Percentiles rank a stretch among this genome's conserved stretches.
Evolutionary conservation across 2,329 filamentous ascomycete species (phyloP).

Genomic region (Colletotrichum brevisporum): DNA sequence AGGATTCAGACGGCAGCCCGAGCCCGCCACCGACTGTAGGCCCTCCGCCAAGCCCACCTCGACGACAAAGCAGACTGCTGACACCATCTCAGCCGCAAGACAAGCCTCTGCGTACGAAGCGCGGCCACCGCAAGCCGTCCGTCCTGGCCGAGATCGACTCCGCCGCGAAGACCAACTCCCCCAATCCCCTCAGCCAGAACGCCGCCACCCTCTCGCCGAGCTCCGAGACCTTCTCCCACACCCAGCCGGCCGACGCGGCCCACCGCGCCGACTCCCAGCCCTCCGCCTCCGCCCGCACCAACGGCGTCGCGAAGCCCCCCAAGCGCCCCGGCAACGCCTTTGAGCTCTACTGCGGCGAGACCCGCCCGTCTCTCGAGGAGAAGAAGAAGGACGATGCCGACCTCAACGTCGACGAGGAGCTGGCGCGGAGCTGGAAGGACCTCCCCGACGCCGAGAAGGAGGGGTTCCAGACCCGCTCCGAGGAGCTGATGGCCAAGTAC

Average conservation of each 20-base stretch:
- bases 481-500: constrained; percentile 56
- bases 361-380: constrained; percentile 58
- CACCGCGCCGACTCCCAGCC: constrained; percentile 50
- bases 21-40: constrained; percentile 84
- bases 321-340: constrained; percentile 65
- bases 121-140: constrained; percentile 76
- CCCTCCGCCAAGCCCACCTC: constrained; percentile 43
- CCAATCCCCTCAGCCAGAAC: constrained; percentile 63
- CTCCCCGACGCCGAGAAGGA: constrained; percentile 65
- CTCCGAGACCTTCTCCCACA: constrained; percentile 68
- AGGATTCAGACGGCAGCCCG: constrained; percentile 84
- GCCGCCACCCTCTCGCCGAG: constrained; percentile 62
- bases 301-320: constrained; percentile 57
- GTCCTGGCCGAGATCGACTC: constrained; percentile 60
- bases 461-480: constrained; percentile 61
- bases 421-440: constrained; percentile 68
- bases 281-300: constrained; percentile 46
- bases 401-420: constrained; percentile 66
- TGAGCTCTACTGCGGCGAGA: constrained; percentile 68
- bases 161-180: constrained; percentile 53
- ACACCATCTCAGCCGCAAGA: constrained; percentile 74
- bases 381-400: constrained; percentile 58
- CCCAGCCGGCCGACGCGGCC: constrained; percentile 48
- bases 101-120: constrained; percentile 82
- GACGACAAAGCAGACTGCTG: constrained; percentile 41